Evolutionary conservation across 129 eudicot genomes (phyloP), one percentile per base, ranked within the genome.

Genomic region (Cynara cardunculus): DNA sequence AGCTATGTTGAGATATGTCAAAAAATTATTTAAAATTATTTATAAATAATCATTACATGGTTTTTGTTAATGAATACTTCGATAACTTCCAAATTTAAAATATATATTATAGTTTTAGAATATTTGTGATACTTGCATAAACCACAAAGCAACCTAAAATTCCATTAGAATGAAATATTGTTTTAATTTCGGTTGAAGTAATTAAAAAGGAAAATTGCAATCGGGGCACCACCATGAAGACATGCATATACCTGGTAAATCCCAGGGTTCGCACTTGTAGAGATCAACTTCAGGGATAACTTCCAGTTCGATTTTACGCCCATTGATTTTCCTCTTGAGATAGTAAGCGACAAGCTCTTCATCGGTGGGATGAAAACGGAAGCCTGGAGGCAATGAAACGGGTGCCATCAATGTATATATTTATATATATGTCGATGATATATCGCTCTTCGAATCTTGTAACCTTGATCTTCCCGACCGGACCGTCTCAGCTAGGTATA

Each of bases 201-300:
- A 76, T 56, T 32, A 31, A 32, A 71, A 19, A 65, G 21, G 56
- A 75, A 66, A 26, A 64, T 61, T 37, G 27, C 69, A 35, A 66
- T 72, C 25, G 24, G 41, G 72, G 46, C 31, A 30, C 73, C 74
- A 71, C 79, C 53, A 35, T 61, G 82, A 83, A 70, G 69, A 64
- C 61, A 72, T 83, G 75, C 75, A 72, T 53, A 68, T 24, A 72
- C 99, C 97, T 89, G 99, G 99, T 39, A 94, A 86, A 74, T 94
- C 99, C 99, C 99, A 94, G 59, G 99, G 99, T 83, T 94, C 99
- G 76, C 96, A 94, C 85, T 94, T 92, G 90, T 94, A 94, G 65
- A 94, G 98, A 92, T 94, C 98, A 83, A 94, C 95, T 89, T 94
- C 97, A 61, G 98, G 97, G 70, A 94, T 94, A 84, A 94, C 83